Conservation (phyloP, 2,329 filamentous ascomycete genomes). For the Ophiostoma sp. region DNA sequence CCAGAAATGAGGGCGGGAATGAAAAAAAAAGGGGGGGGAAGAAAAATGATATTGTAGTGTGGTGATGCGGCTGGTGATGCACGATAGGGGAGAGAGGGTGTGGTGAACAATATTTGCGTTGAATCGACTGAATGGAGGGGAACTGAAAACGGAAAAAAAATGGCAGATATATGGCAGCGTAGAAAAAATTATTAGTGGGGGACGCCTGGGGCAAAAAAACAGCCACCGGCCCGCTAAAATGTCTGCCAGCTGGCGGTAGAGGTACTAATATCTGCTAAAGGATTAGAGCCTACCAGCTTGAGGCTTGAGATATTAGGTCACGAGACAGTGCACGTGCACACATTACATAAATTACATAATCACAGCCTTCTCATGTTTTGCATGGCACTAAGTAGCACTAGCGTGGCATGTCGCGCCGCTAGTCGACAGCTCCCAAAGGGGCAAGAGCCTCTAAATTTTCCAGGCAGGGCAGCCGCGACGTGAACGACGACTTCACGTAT, state of each 20-base stretch:
- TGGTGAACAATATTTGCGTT: neutral
- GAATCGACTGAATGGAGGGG: constrained; percentile 19
- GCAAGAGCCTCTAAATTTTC: constrained; percentile 13
- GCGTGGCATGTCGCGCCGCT: constrained; percentile 6
- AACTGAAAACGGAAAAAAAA: constrained; percentile 25
- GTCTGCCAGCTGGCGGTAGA: constrained; percentile 9
- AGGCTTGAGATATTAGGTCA: neutral
- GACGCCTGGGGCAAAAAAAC: constrained; percentile 18
- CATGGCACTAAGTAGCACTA: neutral
- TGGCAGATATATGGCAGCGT: constrained; percentile 1
- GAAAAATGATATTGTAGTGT: neutral
- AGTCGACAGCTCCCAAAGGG: constrained; percentile 13
- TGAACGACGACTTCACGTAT: neutral
- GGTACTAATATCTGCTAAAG: neutral
- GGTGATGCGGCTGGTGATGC: constrained; percentile 14
- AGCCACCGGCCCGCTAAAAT: neutral
- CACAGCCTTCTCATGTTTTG: constrained; percentile 3
- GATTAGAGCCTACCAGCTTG: too few species aligned
- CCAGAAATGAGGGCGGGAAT: neutral
- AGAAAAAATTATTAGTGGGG: constrained; percentile 26
- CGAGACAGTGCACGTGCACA: neutral
- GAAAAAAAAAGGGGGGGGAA: constrained; percentile 8
- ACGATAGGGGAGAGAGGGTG: constrained; percentile 16
- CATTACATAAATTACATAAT: too few species aligned
- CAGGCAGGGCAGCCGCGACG: constrained; percentile 1